Evolutionary conservation across 306 rosid genomes (phyloP).

Genomic region (Fragaria ananassa): DNA sequence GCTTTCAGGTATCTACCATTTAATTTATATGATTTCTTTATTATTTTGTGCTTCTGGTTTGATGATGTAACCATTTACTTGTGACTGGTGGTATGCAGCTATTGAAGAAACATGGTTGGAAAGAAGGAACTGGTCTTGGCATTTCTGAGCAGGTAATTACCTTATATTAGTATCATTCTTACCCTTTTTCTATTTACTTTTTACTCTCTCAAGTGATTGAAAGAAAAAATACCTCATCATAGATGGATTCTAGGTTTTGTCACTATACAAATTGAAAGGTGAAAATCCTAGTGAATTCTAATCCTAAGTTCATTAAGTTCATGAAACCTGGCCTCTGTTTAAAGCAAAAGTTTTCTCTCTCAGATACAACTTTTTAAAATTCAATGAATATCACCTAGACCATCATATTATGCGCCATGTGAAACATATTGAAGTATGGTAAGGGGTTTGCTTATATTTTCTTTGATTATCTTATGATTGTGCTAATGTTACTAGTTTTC

Average conservation of each 20-base stretch:
- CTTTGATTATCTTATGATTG: not conserved
- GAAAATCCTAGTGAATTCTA: not conserved
- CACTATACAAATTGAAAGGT: not conserved
- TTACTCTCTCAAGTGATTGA: not conserved
- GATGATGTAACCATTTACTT: constrained; percentile 6
- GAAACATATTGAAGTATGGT: not conserved
- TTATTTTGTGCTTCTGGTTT: not conserved
- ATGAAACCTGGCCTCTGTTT: not conserved
- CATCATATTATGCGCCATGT: not conserved
- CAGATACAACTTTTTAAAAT: not conserved
- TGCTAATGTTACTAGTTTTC: not conserved
- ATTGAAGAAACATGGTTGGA: constrained; percentile 93
- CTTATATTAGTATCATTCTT: not conserved
- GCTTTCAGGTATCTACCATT: constrained; percentile 53
- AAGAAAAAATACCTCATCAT: not conserved
- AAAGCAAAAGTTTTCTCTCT: not conserved
- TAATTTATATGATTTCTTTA: not conserved
- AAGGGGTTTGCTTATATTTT: not conserved
- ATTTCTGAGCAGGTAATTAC: constrained; percentile 68
- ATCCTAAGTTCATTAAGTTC: not conserved
- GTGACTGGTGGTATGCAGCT: constrained; percentile 46
- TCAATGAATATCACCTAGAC: not conserved
- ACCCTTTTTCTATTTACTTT: not conserved
- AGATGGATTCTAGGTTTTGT: not conserved
- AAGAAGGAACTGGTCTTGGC: constrained; percentile 94